Base-by-base conservation (phyloP, 495 filamentous ascomycete species). In the Cryomyces minteri region DNA sequence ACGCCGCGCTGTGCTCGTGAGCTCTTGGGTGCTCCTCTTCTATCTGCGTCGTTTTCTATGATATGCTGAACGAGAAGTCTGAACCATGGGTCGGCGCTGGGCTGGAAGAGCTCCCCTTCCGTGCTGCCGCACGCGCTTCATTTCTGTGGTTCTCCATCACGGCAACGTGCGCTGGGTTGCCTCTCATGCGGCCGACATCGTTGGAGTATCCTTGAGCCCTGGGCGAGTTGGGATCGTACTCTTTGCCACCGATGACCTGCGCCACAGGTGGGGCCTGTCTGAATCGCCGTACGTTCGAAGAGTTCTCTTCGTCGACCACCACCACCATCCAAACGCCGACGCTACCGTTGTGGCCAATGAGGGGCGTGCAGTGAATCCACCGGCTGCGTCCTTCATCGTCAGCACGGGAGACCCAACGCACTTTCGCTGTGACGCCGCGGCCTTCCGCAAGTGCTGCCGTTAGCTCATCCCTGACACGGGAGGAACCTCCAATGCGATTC, bases 311-410 rank as follows among this genome's bases (percentile, higher is more conserved):
- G 43, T 79, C 74, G 1, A 79, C 67, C 36, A 82, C 60, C 1
- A 80, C 66, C 6, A 80, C 67, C 71, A 82, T 76, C 77, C 76
- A 81, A 0, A 79, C 76, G 38, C 77, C 77, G 5, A 82, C 68
- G 7, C 62, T 58, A 10, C 73, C 72, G 41, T 73, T 68, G 39
- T 58, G 59, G 4, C 77, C 75, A 18, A 74, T 48, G 8, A 80
- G 62, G 8, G 77, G 76, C 30, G 74, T 80, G 55, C 73, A 77
- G 51, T 80, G 76, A 42, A 80, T 73, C 68, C 76, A 82, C 14
- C 73, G 58, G 9, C 65, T 59, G 28, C 71, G 63, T 1, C 71
- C 72, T 32, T 68, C 65, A 33, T 41, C 40, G 31, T 52, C 38
- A 14, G 39, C 29, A 25, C 29, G 28, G 28, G 48, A 48, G 31